Evolutionary conservation across 176 grass and related monocot genomes (phyloP), one percentile per base, ranked within the genome.

Genomic region (Oryza glaberrima): DNA sequence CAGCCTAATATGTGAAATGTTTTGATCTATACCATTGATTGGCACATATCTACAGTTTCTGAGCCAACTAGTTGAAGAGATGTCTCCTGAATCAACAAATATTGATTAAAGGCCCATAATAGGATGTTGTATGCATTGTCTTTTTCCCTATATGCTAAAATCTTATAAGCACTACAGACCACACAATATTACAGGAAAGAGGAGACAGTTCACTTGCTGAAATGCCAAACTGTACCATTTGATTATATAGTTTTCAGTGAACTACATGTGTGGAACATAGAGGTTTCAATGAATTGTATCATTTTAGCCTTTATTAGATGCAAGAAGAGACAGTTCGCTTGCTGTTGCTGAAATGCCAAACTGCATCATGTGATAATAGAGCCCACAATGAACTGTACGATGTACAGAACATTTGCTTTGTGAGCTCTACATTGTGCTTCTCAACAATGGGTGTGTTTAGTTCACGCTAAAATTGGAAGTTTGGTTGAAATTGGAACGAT

Each of bases 131-230:
- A 15, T 13, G 73, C 7, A 44, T 52, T 47, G 3, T 52, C 70
- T n/a, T 48, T 88, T 77, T 87, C 22, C 32, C 66, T 40, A 78
- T 54, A 65, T 72, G 58, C 15, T 19, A 38, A 82, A 72, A 52
- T 76, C 30, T n/a, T 17, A 41, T 15, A 76, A 63, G 11, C 22
- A 76, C 19, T 6, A 65, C 15, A 52, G 9, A 72, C 40, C 25
- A 16, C 30, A 65, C 47, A 20, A 20, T 22, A n/a, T 32, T 52
- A 71, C 38, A 28, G 2, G 30, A 61, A 78, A 78, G 51, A 54
- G 48, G 47, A 22, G 13, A 38, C 47, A 20, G 35, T 69, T 48
- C 43, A 14, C 51, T 84, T 23, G 17, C n/a, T 67, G 58, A 54
- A 28, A 79, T 36, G 35, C 17, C 36, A 47, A 66, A 32, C 23